Base-by-base conservation (phyloP, 208 protist genomes). In the Trypanosoma lewisi region DNA sequence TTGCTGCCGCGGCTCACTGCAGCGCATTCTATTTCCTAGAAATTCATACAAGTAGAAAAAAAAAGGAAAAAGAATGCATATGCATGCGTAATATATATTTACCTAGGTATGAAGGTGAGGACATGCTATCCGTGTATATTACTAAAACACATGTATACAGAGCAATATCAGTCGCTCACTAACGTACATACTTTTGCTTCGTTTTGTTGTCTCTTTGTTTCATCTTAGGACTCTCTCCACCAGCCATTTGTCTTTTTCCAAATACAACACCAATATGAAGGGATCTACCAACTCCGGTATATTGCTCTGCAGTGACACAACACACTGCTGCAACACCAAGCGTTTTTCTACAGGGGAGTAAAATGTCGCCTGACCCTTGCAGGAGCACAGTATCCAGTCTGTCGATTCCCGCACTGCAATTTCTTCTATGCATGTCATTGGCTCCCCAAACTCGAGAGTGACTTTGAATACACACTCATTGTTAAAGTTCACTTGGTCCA, bases 371-470 rank as follows among this genome's bases (percentile, higher is more conserved):
- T 60, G 65, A n/a, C 79, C 86, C 11, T 64, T 59, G 52, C 86
- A 89, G 36, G 67, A 78, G 63, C 82, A 85, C 30, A 93, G 66
- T 54, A 89, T 73, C 83, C 86, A 93, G 49, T 93, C 86, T 4
- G 86, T 93, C 3, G 63, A 83, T 63, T 93, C 86, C 19, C 86
- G 86, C 65, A 93, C 86, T 16, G 86, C 86, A 2, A 78, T 93
- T 45, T 86, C 82, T 36, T 77, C 73, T 4, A 82, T 66, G 59
- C 86, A 93, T 41, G 61, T 52, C 55, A 93, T 71, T 21, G 59
- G 73, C 64, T 87, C 77, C 0, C 75, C 25, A 48, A 91, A 88
- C 49, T 91, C 78, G 8, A 91, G 56, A n/a, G 84, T 91, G 21
- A 82, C 74, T 56, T 91, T 91, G 52, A 91, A 91, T 44, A 80